Evolutionary conservation across 192 early-diverging fungal species (phyloP).

Genomic region (Umbelopsis vinacea): DNA sequence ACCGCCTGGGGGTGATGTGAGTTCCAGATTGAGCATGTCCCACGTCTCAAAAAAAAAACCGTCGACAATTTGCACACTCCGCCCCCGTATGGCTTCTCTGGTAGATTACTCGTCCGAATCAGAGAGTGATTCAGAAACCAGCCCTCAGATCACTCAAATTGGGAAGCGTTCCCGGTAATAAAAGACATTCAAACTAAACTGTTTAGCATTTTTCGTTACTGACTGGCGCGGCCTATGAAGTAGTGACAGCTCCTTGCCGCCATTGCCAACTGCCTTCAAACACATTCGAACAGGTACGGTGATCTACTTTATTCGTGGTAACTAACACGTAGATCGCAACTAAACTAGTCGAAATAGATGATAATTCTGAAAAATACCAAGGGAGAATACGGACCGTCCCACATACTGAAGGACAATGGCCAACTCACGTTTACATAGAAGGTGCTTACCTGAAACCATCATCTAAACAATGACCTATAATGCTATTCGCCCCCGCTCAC

Average conservation of each 20-base stretch:
- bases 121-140: constrained; percentile 2
- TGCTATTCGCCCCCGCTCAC: neutral
- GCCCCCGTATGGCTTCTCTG: neutral
- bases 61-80: neutral
- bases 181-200: neutral
- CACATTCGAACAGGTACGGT: neutral
- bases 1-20: no score
- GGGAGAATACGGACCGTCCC: constrained; percentile 39
- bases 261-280: constrained; percentile 1
- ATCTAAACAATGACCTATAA: neutral
- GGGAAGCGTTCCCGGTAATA: neutral
- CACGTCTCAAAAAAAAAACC: neutral
- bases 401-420: constrained; percentile 49
- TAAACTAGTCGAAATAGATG: neutral
- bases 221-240: neutral
- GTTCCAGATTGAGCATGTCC: neutral
- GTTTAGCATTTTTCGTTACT: neutral
- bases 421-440: constrained; percentile 48
- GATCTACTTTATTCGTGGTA: neutral
- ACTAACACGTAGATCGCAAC: neutral
- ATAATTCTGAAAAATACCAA: constrained; percentile 24
- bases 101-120: constrained; percentile 12
- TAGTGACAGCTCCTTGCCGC: neutral
- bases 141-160: neutral
- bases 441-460: constrained; percentile 22